Evolutionary conservation across 139 green algal genomes (phyloP).

Genomic region (Marvania coccoides): DNA sequence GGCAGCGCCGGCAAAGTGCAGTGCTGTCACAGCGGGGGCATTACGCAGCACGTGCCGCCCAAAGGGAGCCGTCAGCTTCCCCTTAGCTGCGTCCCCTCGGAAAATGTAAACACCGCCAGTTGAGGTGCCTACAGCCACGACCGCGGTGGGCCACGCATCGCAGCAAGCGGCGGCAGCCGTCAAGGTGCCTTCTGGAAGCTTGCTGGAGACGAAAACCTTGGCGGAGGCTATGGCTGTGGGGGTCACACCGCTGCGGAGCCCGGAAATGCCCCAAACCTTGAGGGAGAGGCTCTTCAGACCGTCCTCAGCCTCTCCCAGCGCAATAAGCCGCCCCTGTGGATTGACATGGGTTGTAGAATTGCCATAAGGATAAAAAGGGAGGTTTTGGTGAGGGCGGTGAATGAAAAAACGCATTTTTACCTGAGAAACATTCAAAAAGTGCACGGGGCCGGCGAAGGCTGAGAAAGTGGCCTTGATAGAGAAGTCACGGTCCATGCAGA

Average conservation of each 20-base stretch:
- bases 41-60: not conserved
- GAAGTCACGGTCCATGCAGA: slow-evolving; percentile 32
- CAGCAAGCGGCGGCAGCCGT: not conserved
- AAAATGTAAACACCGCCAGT: slow-evolving; percentile 11
- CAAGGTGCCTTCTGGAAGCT: slow-evolving; percentile 8
- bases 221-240: not conserved
- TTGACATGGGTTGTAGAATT: not conserved
- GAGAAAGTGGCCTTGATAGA: slow-evolving; percentile 11
- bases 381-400: not conserved
- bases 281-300: slow-evolving; percentile 3
- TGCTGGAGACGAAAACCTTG: not conserved
- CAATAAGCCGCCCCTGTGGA: slow-evolving; percentile 12
- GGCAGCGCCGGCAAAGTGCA: not conserved
- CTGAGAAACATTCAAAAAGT: not conserved
- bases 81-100: slow-evolving; percentile 11
- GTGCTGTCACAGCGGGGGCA: not conserved
- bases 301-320: slow-evolving; percentile 12
- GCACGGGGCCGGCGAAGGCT: not conserved
- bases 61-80: not conserved
- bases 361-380: not conserved
- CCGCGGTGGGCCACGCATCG: slow-evolving; percentile 12
- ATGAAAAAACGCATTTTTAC: not conserved
- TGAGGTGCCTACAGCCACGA: slow-evolving; percentile 10
- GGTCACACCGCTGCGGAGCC: not conserved
- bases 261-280: slow-evolving; percentile 14